These are phyloP conservation scores for Microdochium trichocladiopsis DNA, from an alignment of 2,329 filamentous ascomycete species.

Conservation along the genomic window DNA sequence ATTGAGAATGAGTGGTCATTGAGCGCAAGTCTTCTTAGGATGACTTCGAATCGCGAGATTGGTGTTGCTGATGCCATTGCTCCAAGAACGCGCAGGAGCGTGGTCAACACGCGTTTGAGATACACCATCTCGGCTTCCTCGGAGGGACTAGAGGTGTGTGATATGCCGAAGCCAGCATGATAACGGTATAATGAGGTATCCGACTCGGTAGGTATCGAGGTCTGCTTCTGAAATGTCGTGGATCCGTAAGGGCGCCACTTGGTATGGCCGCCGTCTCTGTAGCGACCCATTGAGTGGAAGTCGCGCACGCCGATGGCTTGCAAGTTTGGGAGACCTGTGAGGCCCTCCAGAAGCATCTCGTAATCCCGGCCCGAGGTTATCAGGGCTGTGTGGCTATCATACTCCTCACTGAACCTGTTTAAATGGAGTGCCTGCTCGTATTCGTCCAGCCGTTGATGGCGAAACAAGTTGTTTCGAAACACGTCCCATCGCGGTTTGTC, in stretches of 20 bases:
- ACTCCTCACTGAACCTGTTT: slow-evolving; percentile 14
- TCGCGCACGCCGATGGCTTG: slow-evolving; percentile 52
- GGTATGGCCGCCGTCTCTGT: slow-evolving; percentile 34
- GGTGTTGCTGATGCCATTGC: slow-evolving; percentile 24
- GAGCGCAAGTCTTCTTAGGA: slow-evolving; percentile 28
- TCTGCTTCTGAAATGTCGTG: slow-evolving; percentile 20
- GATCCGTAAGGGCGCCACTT: slow-evolving; percentile 51
- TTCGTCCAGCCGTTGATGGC: slow-evolving; percentile 8
- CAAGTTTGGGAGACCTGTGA: slow-evolving; percentile 46
- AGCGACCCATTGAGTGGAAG: slow-evolving; percentile 41
- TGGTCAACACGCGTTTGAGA: slow-evolving; percentile 27
- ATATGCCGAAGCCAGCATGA: neutral
- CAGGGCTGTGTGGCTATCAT: slow-evolving; percentile 20
- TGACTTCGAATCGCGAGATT: slow-evolving; percentile 35
- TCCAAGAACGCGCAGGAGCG: slow-evolving; percentile 34
- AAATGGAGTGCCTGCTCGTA: slow-evolving; percentile 19
- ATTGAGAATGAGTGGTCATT: slow-evolving; percentile 38
- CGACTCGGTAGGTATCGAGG: neutral
- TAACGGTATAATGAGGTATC: neutral
- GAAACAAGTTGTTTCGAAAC: neutral
- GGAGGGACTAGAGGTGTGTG: slow-evolving; percentile 1
- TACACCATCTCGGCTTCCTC: slow-evolving; percentile 9
- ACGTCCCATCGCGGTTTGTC: slow-evolving; percentile 13
- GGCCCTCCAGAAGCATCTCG: slow-evolving; percentile 49
- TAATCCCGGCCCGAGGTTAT: slow-evolving; percentile 36